These are phyloP conservation scores for Danielozyma ontarioensis DNA, from an alignment of 805 yeast species.

Conservation along the genomic window DNA sequence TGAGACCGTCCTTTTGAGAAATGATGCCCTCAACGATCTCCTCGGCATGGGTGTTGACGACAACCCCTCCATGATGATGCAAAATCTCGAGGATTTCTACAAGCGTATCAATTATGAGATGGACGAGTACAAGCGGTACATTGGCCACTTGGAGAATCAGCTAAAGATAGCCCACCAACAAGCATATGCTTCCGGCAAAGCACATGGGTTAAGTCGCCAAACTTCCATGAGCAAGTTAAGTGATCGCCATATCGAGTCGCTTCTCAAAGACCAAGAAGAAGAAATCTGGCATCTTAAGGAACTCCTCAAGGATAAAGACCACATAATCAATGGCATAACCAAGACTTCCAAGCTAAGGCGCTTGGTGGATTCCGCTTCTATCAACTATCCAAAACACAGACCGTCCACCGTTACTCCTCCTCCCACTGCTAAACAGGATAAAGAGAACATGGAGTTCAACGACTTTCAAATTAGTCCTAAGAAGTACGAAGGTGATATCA, in stretches of 20 bases:
- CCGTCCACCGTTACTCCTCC: not conserved
- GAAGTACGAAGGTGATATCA: not conserved
- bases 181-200: not conserved
- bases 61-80: constrained; percentile 32
- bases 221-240: not conserved
- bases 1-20: constrained; percentile 51
- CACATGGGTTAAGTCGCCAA: not conserved
- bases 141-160: constrained; percentile 53
- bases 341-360: constrained; percentile 58
- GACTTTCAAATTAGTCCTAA: not conserved
- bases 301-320: constrained; percentile 65
- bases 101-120: constrained; percentile 45
- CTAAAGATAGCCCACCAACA: constrained; percentile 29
- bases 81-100: constrained; percentile 45
- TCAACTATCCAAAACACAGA: constrained; percentile 2
- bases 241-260: constrained; percentile 13
- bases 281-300: constrained; percentile 64
- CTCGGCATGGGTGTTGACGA: constrained; percentile 40
- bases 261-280: constrained; percentile 54
- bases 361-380: constrained; percentile 30
- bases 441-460: constrained; percentile 1
- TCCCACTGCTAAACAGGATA: not conserved
- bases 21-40: constrained; percentile 56
- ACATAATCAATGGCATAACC: constrained; percentile 68
- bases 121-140: constrained; percentile 58